These are phyloP conservation scores for Cyberlindnera americana DNA, from an alignment of 805 yeast species.

Conservation along the genomic window DNA sequence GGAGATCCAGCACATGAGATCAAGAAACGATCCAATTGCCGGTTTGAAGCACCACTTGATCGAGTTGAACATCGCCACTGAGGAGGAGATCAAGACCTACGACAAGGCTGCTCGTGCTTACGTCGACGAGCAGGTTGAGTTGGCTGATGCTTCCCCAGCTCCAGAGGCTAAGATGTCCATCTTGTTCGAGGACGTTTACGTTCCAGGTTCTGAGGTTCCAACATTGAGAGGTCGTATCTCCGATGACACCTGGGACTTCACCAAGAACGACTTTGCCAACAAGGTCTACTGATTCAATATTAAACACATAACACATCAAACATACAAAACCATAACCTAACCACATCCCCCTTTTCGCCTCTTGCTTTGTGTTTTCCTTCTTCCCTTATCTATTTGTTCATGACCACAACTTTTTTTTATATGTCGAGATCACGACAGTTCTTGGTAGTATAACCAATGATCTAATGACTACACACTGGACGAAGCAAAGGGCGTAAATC, in stretches of 20 bases:
- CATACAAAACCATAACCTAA: too few species aligned
- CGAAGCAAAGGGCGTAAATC: too few species aligned
- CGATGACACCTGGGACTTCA: slow-evolving; percentile 89
- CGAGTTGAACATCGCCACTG: slow-evolving; percentile 83
- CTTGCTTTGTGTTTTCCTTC: too few species aligned
- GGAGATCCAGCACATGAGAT: slow-evolving; percentile 99
- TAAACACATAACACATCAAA: background rate
- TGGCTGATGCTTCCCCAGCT: slow-evolving; percentile 90
- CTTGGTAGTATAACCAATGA: too few species aligned
- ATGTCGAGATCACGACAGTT: too few species aligned
- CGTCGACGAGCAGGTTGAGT: slow-evolving; percentile 91
- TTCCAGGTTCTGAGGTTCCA: slow-evolving; percentile 89
- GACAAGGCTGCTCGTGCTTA: slow-evolving; percentile 96
- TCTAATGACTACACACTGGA: background rate
- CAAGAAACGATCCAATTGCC: slow-evolving; percentile 95
- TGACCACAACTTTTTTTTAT: too few species aligned
- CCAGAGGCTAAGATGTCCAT: slow-evolving; percentile 95
- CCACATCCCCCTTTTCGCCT: too few species aligned
- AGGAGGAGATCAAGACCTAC: slow-evolving; percentile 89
- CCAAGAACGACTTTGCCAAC: slow-evolving; percentile 41
- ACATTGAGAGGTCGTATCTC: slow-evolving; percentile 95
- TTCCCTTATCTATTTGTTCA: too few species aligned
- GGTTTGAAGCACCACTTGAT: slow-evolving; percentile 86
- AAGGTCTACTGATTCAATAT: slow-evolving; percentile 24
- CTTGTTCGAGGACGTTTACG: slow-evolving; percentile 94